Conservation (phyloP, 2,329 filamentous ascomycete genomes). For the Colletotrichum tanaceti region DNA sequence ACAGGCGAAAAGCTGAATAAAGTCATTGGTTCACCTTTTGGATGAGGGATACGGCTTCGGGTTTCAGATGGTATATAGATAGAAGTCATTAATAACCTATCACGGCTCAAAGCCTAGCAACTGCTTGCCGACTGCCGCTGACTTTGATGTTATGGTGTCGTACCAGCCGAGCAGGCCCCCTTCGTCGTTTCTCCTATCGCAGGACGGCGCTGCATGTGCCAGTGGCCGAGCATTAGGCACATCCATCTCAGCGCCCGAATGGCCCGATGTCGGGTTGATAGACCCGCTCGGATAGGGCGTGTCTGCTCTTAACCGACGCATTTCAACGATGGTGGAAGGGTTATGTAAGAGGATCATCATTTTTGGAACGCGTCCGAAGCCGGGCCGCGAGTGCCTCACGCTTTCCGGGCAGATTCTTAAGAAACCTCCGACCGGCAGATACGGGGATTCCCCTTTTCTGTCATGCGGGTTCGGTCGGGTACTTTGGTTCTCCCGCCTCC, state of each 20-base stretch:
- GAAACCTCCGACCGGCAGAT: not conserved
- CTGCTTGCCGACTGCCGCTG: too few species aligned
- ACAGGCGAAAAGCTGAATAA: constrained; percentile 19
- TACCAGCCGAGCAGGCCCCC: too few species aligned
- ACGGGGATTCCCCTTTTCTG: not conserved
- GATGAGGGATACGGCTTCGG: constrained; percentile 7
- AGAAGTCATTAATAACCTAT: constrained; percentile 30
- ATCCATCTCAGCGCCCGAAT: not conserved
- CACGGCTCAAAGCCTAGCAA: constrained; percentile 31
- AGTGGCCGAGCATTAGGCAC: not conserved
- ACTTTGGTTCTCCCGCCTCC: not conserved
- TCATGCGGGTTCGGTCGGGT: not conserved
- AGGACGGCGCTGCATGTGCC: not conserved
- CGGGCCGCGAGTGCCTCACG: not conserved
- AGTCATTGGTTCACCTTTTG: constrained; percentile 3
- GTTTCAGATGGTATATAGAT: constrained; percentile 27
- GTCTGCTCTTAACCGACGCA: not conserved
- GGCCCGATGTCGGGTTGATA: not conserved
- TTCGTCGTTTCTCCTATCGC: too few species aligned
- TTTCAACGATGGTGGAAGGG: not conserved
- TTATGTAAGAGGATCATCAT: not conserved
- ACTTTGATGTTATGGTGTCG: too few species aligned
- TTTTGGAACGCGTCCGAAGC: not conserved
- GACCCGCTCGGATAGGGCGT: not conserved
- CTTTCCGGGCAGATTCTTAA: not conserved